A percentile compares a stretch with the other conserved stretches of the same genome.
These are phyloP conservation scores for Solanum corneliomulleri DNA, from an alignment of 257 asterid species.

Conservation along the genomic window DNA sequence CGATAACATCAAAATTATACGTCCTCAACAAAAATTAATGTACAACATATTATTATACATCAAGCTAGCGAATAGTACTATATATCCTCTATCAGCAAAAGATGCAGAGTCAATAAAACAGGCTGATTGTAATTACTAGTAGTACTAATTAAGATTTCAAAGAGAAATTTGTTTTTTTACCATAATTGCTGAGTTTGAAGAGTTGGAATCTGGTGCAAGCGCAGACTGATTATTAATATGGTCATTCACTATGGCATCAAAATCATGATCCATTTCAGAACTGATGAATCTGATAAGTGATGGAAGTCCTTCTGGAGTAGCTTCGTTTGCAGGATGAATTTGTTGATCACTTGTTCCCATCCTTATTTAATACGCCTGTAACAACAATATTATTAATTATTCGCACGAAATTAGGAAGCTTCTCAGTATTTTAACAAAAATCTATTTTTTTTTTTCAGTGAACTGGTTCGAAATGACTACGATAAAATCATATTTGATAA, in stretches of 20 bases:
- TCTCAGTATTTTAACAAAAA: not conserved
- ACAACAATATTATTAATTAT: not conserved
- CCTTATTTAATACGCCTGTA: not conserved
- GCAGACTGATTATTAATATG: not conserved
- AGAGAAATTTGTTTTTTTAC: not conserved
- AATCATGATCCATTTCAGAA: constrained; percentile 39
- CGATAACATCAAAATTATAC: not conserved
- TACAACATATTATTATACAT: not conserved
- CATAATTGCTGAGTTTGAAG: constrained; percentile 5
- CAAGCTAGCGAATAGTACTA: not conserved
- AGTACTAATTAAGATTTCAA: not conserved
- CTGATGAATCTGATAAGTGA: constrained; percentile 34
- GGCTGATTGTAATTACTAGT: not conserved
- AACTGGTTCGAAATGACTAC: not conserved
- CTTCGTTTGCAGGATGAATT: constrained; percentile 1
- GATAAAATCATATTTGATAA: rapidly evolving
- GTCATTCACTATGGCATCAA: constrained; percentile 19
- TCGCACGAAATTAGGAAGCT: not conserved
- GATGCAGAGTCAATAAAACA: not conserved
- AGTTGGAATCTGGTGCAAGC: not conserved
- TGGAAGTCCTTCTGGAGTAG: constrained; percentile 22
- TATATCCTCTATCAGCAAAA: not conserved
- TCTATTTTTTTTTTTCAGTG: not conserved
- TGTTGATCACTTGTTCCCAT: constrained; percentile 20
- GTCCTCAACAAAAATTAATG: not conserved